phyloP scores from a whole-genome alignment of 257 asterid genomes.

The Przewalskia tangutica region DNA sequence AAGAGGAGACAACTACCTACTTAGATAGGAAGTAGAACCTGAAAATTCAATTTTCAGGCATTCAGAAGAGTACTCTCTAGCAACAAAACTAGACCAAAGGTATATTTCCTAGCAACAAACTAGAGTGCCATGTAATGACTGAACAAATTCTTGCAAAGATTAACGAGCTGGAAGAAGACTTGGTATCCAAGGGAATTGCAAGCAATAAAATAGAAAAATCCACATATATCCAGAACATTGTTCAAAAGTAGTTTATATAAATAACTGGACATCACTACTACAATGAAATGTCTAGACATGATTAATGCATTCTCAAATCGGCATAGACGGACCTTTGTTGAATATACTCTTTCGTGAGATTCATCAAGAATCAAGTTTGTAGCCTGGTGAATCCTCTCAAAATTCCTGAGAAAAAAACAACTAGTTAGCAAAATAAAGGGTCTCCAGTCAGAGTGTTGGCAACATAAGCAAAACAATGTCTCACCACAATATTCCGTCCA shows the following conservation, averaged over 20 bases:
- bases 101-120: not conserved
- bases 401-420: constrained; percentile 44
- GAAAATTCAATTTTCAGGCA: not conserved
- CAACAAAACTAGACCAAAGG: not conserved
- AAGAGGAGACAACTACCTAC: not conserved
- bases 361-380: constrained; percentile 94
- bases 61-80: not conserved
- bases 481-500: constrained; percentile 90
- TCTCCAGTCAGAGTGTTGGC: not conserved
- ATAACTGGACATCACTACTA: not conserved
- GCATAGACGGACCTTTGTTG: constrained; percentile 61
- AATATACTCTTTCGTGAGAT: constrained; percentile 97
- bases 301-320: not conserved
- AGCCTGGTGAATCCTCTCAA: constrained; percentile 92
- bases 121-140: not conserved
- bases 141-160: not conserved
- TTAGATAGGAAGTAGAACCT: not conserved
- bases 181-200: not conserved
- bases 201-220: not conserved
- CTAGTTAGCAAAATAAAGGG: not conserved
- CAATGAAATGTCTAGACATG: not conserved
- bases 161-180: not conserved
- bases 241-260: not conserved
- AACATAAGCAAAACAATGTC: constrained; percentile 6
- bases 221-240: not conserved